Conservation (phyloP, 148 eudicot genomes). For the Chenopodium berlandieri region DNA sequence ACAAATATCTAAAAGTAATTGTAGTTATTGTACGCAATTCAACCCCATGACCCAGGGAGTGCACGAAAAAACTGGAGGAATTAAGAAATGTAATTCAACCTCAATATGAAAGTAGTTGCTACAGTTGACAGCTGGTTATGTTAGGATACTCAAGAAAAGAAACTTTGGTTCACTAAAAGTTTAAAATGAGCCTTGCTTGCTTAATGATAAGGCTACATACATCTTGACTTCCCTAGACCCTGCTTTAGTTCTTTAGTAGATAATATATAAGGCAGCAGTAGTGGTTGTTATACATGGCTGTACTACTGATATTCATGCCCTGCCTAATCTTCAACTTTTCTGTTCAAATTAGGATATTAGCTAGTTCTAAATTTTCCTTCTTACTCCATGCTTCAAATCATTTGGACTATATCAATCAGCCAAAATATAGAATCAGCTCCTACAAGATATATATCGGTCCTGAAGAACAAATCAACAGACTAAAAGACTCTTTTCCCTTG, state of each 20-base stretch:
- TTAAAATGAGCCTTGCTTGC: neutral
- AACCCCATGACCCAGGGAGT: neutral
- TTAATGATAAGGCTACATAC: neutral
- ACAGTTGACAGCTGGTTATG: neutral
- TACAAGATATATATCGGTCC: neutral
- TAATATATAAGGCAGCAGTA: neutral
- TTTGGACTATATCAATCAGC: neutral
- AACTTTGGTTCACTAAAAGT: neutral
- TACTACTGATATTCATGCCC: neutral
- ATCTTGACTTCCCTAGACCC: neutral
- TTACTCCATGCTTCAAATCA: no score
- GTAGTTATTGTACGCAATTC: neutral
- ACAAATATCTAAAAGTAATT: neutral
- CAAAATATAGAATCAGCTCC: neutral
- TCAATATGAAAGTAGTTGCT: neutral
- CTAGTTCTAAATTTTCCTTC: no score
- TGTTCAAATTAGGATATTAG: no score
- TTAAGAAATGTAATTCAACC: neutral
- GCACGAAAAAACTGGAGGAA: neutral
- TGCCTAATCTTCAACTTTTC: neutral
- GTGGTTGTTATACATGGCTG: neutral
- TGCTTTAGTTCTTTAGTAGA: neutral
- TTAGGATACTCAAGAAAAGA: neutral
- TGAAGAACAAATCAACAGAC: neutral
- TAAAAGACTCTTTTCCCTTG: neutral